These are phyloP conservation scores for Reticulascus tulasneorum DNA, from an alignment of 2,329 filamentous ascomycete species.

Conservation along the genomic window DNA sequence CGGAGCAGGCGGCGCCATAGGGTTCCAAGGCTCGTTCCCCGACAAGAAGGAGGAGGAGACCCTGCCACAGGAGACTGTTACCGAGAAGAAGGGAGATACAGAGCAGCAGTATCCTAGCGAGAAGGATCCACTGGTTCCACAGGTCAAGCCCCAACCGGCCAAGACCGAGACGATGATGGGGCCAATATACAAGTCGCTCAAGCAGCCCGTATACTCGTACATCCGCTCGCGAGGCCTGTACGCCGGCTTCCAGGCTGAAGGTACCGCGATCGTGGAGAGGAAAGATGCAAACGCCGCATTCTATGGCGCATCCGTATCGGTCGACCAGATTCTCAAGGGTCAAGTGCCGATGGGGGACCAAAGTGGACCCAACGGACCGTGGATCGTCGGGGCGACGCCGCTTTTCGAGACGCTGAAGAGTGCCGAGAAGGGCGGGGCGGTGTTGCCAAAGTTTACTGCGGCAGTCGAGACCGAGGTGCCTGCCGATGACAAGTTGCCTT, in stretches of 20 bases:
- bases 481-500: no score
- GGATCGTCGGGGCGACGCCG: conserved; percentile 26
- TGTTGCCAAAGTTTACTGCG: no score
- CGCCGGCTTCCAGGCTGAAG: conserved; percentile 81
- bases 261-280: conserved; percentile 79
- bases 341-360: conserved; percentile 27
- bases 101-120: conserved; percentile 12
- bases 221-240: conserved; percentile 88
- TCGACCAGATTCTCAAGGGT: conserved; percentile 43
- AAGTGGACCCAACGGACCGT: conserved; percentile 27
- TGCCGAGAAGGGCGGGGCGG: no score
- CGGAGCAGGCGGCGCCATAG: conserved; percentile 69
- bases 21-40: conserved; percentile 40
- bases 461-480: no score
- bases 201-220: conserved; percentile 56
- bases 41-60: conserved; percentile 23
- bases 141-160: conserved; percentile 8
- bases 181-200: conserved; percentile 11
- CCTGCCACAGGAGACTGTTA: conserved; percentile 37
- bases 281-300: conserved; percentile 84
- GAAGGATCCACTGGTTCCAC: conserved; percentile 3
- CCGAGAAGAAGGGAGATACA: no score
- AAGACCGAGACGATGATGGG: conserved; percentile 29
- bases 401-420: conserved; percentile 26
- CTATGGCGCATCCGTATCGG: conserved; percentile 60